Evolutionary conservation across 2,329 filamentous ascomycete genomes (phyloP), one percentile per base, ranked within the genome.

Genomic region (Diatrype stigma): DNA sequence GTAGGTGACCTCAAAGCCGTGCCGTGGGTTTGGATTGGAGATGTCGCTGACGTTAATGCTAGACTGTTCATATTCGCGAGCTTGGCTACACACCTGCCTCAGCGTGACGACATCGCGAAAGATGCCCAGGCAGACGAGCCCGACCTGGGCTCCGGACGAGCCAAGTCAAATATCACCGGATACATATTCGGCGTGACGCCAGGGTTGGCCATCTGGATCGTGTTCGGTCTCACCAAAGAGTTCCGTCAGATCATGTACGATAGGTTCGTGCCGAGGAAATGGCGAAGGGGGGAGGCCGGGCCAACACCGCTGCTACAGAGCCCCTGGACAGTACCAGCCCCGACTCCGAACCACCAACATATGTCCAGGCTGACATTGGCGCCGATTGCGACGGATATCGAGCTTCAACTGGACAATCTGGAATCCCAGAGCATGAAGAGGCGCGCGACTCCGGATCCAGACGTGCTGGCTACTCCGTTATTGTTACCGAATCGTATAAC

Each of bases 121-220:
- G 57, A 63, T 19, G 53, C 56, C 11, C 46, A 60, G 48, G 52
- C 57, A 8, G 50, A 55, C 16, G 51, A 37, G 11, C 58, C 60
- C 0, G 60, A 63, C 49, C 45, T 63, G 2, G 49, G 58, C 23
- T 34, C 56, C 23, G 54, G 46, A 17, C 50, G 54, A 42, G 60
- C 60, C 3, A 56, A 54, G 45, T 57, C 53, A 3, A 61, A 57
- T 32, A 63, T 63, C 42, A 51, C 55, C 11, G 60, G 60, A 3
- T 63, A 63, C 42, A 62, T 58, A 2, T 58, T 49, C 21, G 60
- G 60, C 14, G 59, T 63, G 2, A 60, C 60, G 16, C 60, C 60
- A 2, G 59, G 59, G 2, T 48, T 63, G 21, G 59, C 59, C 4
- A 60, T 63, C 7, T 58, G 50, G 46, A 51, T 63, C 19, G 58